A percentile compares a stretch with the other conserved stretches of the same genome.
These are phyloP conservation scores for Trematosphaeria pertusa DNA, from an alignment of 2,329 filamentous ascomycete species.

Conservation along the genomic window DNA sequence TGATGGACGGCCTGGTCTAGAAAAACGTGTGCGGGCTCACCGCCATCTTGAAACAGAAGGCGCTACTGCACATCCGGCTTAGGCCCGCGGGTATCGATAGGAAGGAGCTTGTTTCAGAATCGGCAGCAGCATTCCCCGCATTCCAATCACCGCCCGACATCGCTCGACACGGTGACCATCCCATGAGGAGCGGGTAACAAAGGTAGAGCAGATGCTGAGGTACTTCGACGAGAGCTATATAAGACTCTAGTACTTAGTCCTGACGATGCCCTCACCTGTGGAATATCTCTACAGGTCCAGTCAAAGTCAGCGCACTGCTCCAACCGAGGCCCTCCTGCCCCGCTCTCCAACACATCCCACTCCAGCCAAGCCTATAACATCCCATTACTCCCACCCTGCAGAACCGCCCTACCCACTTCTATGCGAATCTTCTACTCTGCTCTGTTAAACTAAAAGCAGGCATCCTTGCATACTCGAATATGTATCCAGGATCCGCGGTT, in stretches of 20 bases:
- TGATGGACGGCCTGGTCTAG: constrained; percentile 17
- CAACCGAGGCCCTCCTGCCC: constrained; percentile 3
- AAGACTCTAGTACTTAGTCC: too few relatives aligned
- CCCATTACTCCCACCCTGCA: too few relatives aligned
- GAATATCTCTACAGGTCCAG: too few relatives aligned
- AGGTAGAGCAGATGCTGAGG: background rate
- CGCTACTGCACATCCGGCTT: constrained; percentile 19
- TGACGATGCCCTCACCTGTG: too few relatives aligned
- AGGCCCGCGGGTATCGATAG: constrained; percentile 22
- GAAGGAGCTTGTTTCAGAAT: constrained; percentile 30
- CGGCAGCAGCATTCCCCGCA: constrained; percentile 26
- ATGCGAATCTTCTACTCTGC: background rate
- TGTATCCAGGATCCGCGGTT: constrained; percentile 9
- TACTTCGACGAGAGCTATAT: too few relatives aligned
- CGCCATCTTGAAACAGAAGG: constrained; percentile 29
- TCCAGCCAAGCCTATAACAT: constrained; percentile 5
- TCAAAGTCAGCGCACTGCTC: too few relatives aligned
- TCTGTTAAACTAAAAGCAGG: background rate
- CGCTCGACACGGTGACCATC: constrained; percentile 4
- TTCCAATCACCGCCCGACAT: constrained; percentile 26
- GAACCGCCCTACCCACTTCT: background rate
- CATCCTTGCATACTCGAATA: constrained; percentile 1
- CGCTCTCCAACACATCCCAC: constrained; percentile 4
- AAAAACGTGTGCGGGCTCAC: constrained; percentile 28
- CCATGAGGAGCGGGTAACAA: constrained; percentile 7